These are phyloP conservation scores for Diaporthe aspalathi DNA, from an alignment of 2,329 filamentous ascomycete genomes.

Conservation along the genomic window DNA sequence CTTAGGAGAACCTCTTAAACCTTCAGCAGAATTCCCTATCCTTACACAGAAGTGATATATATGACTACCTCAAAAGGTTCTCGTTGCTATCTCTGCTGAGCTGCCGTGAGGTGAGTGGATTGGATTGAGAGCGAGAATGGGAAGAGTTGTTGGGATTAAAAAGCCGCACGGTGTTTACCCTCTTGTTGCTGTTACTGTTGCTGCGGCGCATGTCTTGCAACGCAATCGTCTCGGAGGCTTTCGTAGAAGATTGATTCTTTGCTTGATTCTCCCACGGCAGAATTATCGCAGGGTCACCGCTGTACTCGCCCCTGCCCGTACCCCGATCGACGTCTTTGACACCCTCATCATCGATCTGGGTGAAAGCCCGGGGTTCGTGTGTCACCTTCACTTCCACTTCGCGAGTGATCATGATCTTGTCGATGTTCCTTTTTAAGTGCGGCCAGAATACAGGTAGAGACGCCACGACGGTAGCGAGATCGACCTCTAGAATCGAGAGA, in stretches of 20 bases:
- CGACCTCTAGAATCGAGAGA: constrained; percentile 45
- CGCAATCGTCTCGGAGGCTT: constrained; percentile 22
- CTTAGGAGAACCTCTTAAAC: not conserved
- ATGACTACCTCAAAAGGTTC: constrained; percentile 12
- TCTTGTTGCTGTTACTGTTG: constrained; percentile 14
- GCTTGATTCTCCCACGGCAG: constrained; percentile 23
- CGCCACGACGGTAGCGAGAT: constrained; percentile 44
- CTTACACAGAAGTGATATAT: not conserved
- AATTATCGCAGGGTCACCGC: not conserved
- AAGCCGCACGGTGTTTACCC: not conserved
- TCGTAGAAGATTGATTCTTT: not conserved
- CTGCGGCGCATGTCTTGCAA: constrained; percentile 29
- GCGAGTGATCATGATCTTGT: constrained; percentile 45
- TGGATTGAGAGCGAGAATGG: constrained; percentile 9
- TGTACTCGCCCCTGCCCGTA: not conserved
- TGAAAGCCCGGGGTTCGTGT: constrained; percentile 26
- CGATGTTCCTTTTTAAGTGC: constrained; percentile 42
- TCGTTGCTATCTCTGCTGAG: constrained; percentile 35
- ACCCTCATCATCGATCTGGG: constrained; percentile 31
- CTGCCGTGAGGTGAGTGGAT: not conserved
- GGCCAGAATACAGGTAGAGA: constrained; percentile 48
- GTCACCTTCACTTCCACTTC: constrained; percentile 44
- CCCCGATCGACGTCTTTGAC: not conserved
- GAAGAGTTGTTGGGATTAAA: not conserved
- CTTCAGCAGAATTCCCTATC: not conserved